phyloP scores from a whole-genome alignment of 306 rosid genomes.

The Cucurbita moschata region DNA sequence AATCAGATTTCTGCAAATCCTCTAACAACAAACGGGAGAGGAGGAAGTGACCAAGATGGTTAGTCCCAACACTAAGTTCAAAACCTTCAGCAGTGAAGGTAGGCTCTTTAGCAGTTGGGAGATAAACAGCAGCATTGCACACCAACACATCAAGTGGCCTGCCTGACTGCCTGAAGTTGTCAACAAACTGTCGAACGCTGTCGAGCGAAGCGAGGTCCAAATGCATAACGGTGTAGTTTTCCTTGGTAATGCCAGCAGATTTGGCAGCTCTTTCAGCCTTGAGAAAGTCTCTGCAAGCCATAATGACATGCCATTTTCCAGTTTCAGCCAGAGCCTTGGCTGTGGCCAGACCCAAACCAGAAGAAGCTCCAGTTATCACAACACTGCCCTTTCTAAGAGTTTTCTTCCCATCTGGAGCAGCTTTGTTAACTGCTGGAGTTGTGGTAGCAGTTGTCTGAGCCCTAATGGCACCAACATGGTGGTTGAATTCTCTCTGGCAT shows the following conservation, averaged over 20 bases:
- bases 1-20: constrained; percentile 70
- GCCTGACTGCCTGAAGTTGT: constrained; percentile 47
- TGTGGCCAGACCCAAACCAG: constrained; percentile 92
- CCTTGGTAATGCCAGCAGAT: constrained; percentile 69
- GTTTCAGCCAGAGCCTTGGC: constrained; percentile 94
- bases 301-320: constrained; percentile 88
- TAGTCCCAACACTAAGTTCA: constrained; percentile 90
- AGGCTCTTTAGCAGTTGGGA: constrained; percentile 92
- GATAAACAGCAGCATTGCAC: constrained; percentile 90
- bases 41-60: constrained; percentile 94
- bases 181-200: constrained; percentile 84
- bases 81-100: constrained; percentile 86
- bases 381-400: constrained; percentile 84
- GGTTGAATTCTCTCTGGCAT: constrained; percentile 39
- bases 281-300: constrained; percentile 99
- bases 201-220: constrained; percentile 88
- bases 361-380: constrained; percentile 82
- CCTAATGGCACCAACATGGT: constrained; percentile 33
- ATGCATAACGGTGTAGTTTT: constrained; percentile 80
- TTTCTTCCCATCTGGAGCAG: constrained; percentile 69
- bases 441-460: constrained; percentile 53
- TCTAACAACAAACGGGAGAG: constrained; percentile 69
- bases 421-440: constrained; percentile 42
- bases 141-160: constrained; percentile 75
- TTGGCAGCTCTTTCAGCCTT: constrained; percentile 95